phyloP scores from a whole-genome alignment of 768 basidiomycete genomes.

The Butyriboletus loyo region DNA sequence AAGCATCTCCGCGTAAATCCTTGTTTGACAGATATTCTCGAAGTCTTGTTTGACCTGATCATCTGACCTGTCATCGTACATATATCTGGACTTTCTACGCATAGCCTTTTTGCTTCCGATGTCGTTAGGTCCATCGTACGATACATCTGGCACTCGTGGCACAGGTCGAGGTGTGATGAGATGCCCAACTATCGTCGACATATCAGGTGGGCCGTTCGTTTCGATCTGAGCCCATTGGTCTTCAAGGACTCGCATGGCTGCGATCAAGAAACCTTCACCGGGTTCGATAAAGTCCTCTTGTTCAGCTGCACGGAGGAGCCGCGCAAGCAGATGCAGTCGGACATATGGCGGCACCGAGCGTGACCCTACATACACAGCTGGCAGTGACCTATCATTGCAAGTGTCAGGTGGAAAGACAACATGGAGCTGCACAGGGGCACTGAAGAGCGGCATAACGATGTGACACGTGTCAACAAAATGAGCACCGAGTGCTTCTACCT shows the following conservation, averaged over 20 bases:
- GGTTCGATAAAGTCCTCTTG: conserved; percentile 53
- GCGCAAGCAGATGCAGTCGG: conserved; percentile 74
- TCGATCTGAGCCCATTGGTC: conserved; percentile 66
- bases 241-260: conserved; percentile 66
- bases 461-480: conserved; percentile 44
- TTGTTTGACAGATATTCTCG: conserved; percentile 39
- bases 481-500: conserved; percentile 58
- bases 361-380: conserved; percentile 76
- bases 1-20: conserved; percentile 57
- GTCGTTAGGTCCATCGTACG: not conserved
- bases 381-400: conserved; percentile 44
- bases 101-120: not conserved
- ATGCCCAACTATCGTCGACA: conserved; percentile 57
- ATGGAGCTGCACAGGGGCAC: conserved; percentile 63
- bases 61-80: conserved; percentile 44
- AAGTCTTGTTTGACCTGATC: conserved; percentile 53
- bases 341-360: conserved; percentile 71
- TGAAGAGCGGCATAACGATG: conserved; percentile 61
- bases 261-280: conserved; percentile 72
- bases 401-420: conserved; percentile 48
- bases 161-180: conserved; percentile 12
- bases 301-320: conserved; percentile 56
- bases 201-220: conserved; percentile 71
- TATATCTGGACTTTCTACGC: not conserved
- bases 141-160: conserved; percentile 16